A percentile compares a stretch with the other conserved stretches of the same genome.
These are phyloP conservation scores for Mikania micrantha DNA, from an alignment of 129 eudicot genomes.

Conservation along the genomic window DNA sequence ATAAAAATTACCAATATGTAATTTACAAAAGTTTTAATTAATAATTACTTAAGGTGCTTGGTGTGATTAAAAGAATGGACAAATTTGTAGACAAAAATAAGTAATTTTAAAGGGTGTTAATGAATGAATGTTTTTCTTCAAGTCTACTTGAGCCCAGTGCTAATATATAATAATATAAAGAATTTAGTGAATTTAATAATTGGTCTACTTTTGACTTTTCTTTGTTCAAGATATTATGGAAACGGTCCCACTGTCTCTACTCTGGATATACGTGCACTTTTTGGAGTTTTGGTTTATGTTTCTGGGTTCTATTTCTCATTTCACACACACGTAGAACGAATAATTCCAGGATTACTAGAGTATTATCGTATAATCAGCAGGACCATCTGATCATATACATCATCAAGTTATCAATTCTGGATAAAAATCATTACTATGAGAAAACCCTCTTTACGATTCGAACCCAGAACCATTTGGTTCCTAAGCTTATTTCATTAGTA, in stretches of 20 bases:
- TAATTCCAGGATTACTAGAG: too few species aligned
- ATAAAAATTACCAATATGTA: neutral
- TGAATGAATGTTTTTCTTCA: neutral
- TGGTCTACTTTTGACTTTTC: slow-evolving; percentile 2
- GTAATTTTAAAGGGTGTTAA: neutral
- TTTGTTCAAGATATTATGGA: neutral
- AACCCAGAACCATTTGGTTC: too few species aligned
- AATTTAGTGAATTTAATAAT: neutral
- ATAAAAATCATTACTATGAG: too few species aligned
- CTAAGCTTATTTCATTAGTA: too few species aligned
- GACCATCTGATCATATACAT: too few species aligned
- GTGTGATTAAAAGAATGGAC: neutral
- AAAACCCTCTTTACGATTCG: too few species aligned
- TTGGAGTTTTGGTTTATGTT: neutral
- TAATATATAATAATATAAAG: neutral
- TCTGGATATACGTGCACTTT: neutral
- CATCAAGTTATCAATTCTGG: too few species aligned
- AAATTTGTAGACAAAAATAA: neutral
- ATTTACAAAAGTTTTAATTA: neutral
- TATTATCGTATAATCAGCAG: too few species aligned
- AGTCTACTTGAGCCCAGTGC: slow-evolving; percentile 5
- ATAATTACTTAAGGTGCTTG: neutral
- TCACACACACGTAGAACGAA: too few species aligned
- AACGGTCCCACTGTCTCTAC: neutral
- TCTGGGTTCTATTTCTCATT: neutral